Conservation (phyloP, 805 yeast genomes). For the Sugiyamaella lignohabitans region DNA sequence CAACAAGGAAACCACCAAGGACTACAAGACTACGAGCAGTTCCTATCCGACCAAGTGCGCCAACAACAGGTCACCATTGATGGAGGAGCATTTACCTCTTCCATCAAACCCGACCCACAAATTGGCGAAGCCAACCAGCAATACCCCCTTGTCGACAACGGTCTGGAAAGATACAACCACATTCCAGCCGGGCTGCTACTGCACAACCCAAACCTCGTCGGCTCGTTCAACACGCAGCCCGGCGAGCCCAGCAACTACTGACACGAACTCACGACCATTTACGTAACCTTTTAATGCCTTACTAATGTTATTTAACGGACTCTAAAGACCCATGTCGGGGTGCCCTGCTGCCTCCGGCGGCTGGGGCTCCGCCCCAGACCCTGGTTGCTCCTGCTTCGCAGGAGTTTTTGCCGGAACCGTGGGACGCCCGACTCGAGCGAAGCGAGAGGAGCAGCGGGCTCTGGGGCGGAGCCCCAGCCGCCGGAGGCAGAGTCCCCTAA, state of each 20-base stretch:
- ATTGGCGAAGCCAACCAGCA: neutral
- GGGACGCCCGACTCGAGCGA: no score
- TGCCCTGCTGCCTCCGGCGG: neutral
- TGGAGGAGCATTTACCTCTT: no score
- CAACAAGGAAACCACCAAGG: neutral
- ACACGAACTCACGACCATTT: no score
- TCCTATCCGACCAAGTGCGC: neutral
- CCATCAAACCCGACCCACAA: no score
- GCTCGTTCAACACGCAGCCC: neutral
- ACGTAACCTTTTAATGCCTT: no score
- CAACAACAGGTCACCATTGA: no score
- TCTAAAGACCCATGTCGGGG: no score
- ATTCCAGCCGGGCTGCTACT: neutral
- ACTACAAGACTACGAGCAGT: neutral
- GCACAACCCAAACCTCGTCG: neutral
- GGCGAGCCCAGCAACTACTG: neutral
- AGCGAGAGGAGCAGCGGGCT: neutral
- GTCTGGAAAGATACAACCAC: neutral
- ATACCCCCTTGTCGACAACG: neutral
- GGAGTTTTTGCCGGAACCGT: no score
- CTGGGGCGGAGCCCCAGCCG: slow-evolving; percentile 1
- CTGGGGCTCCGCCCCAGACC: neutral
- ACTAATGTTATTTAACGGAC: no score
- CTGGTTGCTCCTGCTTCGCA: neutral
- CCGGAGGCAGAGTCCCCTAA: neutral